Percentiles rank a stretch among this genome's conserved stretches.
phyloP scores from a whole-genome alignment of 805 yeast species.

The Lipomyces kockii region DNA sequence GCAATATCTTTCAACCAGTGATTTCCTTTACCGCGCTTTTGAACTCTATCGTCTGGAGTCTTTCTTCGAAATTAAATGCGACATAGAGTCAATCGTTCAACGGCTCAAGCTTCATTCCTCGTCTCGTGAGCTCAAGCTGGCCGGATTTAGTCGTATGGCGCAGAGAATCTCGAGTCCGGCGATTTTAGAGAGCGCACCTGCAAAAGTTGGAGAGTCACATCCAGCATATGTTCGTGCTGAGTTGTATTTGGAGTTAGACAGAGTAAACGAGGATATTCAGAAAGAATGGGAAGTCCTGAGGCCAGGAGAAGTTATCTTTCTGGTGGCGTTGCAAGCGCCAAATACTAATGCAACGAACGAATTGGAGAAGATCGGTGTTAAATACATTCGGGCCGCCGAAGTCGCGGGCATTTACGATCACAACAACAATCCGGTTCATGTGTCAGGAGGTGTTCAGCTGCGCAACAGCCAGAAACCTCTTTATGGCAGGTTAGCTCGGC shows the following conservation, averaged over 20 bases:
- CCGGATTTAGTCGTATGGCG: constrained; percentile 41
- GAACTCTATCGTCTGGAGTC: constrained; percentile 37
- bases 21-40: constrained; percentile 41
- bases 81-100: constrained; percentile 36
- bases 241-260: constrained; percentile 37
- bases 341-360: constrained; percentile 16
- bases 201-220: constrained; percentile 38
- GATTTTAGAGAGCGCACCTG: constrained; percentile 38
- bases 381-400: constrained; percentile 38
- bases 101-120: constrained; percentile 34
- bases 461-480: constrained; percentile 26
- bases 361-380: constrained; percentile 38
- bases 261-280: constrained; percentile 16
- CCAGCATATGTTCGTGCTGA: constrained; percentile 42
- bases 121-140: constrained; percentile 20
- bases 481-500: constrained; percentile 20
- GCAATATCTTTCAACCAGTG: constrained; percentile 43
- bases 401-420: constrained; percentile 41
- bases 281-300: constrained; percentile 43
- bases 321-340: constrained; percentile 37
- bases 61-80: constrained; percentile 36
- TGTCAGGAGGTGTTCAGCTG: neutral
- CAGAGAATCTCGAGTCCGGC: constrained; percentile 29
- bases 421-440: constrained; percentile 22
- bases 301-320: constrained; percentile 40